phyloP scores from a whole-genome alignment of 768 basidiomycete species.

The Sutorius australiensis region DNA sequence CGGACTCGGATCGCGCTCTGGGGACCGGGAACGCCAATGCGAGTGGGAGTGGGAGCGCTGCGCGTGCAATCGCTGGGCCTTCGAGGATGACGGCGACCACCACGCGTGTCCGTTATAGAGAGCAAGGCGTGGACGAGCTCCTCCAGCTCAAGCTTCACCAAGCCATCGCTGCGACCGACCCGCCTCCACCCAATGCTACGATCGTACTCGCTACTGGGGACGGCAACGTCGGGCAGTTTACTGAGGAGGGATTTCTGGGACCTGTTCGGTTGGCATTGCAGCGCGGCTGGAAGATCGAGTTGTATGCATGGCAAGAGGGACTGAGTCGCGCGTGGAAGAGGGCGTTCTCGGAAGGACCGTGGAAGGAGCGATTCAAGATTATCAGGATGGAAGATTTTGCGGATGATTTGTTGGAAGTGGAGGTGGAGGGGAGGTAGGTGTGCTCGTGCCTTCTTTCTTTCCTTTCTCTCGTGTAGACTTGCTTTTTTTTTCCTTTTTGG shows the following conservation, averaged over 20 bases:
- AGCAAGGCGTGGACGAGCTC: slow-evolving; percentile 95
- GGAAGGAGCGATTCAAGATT: slow-evolving; percentile 45
- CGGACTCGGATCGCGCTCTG: slow-evolving; percentile 23
- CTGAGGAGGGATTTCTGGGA: slow-evolving; percentile 88
- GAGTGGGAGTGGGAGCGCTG: slow-evolving; percentile 4
- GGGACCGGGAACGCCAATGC: slow-evolving; percentile 1
- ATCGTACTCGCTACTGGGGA: slow-evolving; percentile 94
- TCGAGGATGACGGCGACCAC: slow-evolving; percentile 16
- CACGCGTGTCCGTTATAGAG: slow-evolving; percentile 61
- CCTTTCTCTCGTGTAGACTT: neutral
- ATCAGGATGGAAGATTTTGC: slow-evolving; percentile 69
- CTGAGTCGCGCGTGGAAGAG: slow-evolving; percentile 74
- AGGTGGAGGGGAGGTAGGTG: slow-evolving; percentile 14
- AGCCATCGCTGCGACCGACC: slow-evolving; percentile 68
- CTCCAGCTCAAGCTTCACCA: slow-evolving; percentile 91
- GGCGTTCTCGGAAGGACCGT: slow-evolving; percentile 57
- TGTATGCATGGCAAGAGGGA: slow-evolving; percentile 89
- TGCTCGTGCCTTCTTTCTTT: neutral
- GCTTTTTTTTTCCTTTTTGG: neutral
- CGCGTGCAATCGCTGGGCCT: slow-evolving; percentile 12
- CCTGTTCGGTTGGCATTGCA: slow-evolving; percentile 82
- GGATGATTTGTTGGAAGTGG: slow-evolving; percentile 49
- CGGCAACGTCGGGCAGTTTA: slow-evolving; percentile 89
- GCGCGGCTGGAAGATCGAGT: slow-evolving; percentile 91
- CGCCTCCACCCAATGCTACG: slow-evolving; percentile 61